Percentiles rank a stretch among this genome's conserved stretches.
phyloP scores from a whole-genome alignment of 2,329 filamentous ascomycete species.

The Amauroascus verrucosus region DNA sequence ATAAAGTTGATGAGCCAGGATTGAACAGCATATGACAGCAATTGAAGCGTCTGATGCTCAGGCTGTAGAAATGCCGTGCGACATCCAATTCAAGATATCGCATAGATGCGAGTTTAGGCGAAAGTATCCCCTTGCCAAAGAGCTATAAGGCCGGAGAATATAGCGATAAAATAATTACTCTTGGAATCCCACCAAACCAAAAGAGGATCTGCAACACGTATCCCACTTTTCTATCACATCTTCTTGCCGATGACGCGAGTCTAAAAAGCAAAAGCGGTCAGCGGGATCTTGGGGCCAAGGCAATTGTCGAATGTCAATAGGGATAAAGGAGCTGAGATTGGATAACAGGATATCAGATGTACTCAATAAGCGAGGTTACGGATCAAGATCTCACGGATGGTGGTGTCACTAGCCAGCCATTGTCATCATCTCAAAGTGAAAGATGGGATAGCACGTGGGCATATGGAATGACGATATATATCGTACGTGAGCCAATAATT shows the following conservation, averaged over 20 bases:
- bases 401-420: slow-evolving; percentile 6
- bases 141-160: neutral
- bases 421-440: neutral
- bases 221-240: slow-evolving; percentile 1
- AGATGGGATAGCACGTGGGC: slow-evolving; percentile 7
- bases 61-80: neutral
- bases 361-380: neutral
- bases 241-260: neutral
- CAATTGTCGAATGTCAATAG: neutral
- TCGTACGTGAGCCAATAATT: neutral
- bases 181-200: neutral
- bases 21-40: neutral
- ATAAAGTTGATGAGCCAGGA: neutral
- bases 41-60: neutral
- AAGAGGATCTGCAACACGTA: neutral
- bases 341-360: neutral
- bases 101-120: neutral
- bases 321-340: neutral
- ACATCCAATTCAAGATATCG: neutral
- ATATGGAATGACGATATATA: slow-evolving; percentile 8
- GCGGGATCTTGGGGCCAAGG: neutral
- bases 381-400: neutral
- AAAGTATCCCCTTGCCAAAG: neutral
- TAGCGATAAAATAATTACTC: neutral
- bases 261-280: slow-evolving; percentile 1